phyloP scores from a whole-genome alignment of 129 eudicot species.

The Silybum marianum region DNA sequence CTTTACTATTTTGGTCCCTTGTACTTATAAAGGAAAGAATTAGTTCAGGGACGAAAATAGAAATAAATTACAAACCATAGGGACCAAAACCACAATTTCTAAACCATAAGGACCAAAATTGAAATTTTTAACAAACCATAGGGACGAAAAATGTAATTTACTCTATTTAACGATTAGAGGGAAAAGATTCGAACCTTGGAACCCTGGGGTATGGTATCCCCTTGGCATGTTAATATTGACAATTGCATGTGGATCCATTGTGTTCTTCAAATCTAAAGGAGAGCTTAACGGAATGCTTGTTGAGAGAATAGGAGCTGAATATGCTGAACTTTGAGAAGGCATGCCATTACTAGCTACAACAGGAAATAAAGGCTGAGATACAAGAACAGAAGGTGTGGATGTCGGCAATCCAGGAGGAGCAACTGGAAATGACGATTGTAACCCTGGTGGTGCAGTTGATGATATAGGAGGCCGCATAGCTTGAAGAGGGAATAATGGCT shows the following conservation, averaged over 20 bases:
- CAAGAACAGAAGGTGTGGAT: slow-evolving; percentile 56
- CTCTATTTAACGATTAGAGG: neutral
- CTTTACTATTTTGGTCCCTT: too few species aligned
- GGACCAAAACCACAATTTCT: too few species aligned
- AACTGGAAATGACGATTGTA: slow-evolving; percentile 55
- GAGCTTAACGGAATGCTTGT: slow-evolving; percentile 47
- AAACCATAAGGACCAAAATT: too few species aligned
- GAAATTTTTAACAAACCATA: too few species aligned
- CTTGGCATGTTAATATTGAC: slow-evolving; percentile 30
- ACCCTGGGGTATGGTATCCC: slow-evolving; percentile 47
- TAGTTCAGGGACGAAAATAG: too few species aligned
- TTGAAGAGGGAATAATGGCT: slow-evolving; percentile 91
- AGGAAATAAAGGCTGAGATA: slow-evolving; percentile 91
- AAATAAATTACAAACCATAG: too few species aligned
- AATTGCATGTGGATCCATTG: slow-evolving; percentile 32
- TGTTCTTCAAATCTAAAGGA: slow-evolving; percentile 44
- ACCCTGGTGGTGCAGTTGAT: slow-evolving; percentile 52
- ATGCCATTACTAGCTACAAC: slow-evolving; percentile 59
- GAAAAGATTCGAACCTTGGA: slow-evolving; percentile 51
- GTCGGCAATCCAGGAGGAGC: slow-evolving; percentile 69
- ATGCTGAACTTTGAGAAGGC: slow-evolving; percentile 56
- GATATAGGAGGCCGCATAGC: slow-evolving; percentile 49
- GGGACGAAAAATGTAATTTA: too few species aligned
- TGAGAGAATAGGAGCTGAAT: slow-evolving; percentile 54
- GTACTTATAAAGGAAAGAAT: too few species aligned